Conservation (phyloP, 495 filamentous ascomycete genomes). For the Lophiostoma macrostomum region DNA sequence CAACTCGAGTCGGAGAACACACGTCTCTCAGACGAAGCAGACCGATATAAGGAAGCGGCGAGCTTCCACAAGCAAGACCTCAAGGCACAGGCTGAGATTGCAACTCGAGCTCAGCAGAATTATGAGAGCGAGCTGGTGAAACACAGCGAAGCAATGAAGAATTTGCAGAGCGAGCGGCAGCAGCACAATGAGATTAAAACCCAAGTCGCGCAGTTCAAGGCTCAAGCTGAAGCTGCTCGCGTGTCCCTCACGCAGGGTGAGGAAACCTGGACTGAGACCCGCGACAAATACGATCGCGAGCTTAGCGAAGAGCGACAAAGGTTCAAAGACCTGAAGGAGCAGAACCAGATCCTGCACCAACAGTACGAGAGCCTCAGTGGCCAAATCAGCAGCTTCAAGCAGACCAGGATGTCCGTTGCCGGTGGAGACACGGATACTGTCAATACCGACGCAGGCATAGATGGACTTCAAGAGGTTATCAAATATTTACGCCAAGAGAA, state of each 20-base stretch:
- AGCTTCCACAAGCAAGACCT: conserved; percentile 84
- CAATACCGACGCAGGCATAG: conserved; percentile 49
- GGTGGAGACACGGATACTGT: conserved; percentile 48
- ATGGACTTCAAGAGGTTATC: conserved; percentile 83
- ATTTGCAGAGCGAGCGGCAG: conserved; percentile 68
- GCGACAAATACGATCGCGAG: conserved; percentile 77
- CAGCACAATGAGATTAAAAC: conserved; percentile 81
- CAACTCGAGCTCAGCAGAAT: conserved; percentile 85
- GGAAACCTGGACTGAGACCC: conserved; percentile 79
- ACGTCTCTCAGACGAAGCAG: conserved; percentile 81
- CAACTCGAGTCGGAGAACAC: conserved; percentile 69
- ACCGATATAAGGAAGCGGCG: conserved; percentile 71
- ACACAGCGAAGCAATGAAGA: conserved; percentile 87
- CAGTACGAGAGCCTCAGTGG: conserved; percentile 78
- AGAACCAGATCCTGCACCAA: conserved; percentile 83
- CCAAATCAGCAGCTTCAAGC: conserved; percentile 74
- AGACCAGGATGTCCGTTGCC: conserved; percentile 55
- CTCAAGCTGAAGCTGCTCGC: conserved; percentile 77
- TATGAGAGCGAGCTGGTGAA: conserved; percentile 93
- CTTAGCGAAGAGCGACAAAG: conserved; percentile 71
- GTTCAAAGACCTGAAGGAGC: conserved; percentile 73
- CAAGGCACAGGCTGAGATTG: conserved; percentile 88
- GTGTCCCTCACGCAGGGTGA: conserved; percentile 75
- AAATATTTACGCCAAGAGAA: conserved; percentile 91
- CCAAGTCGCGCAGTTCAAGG: conserved; percentile 64